These are phyloP conservation scores for Allium cepa DNA, from an alignment of 106 monocot species.

Conservation along the genomic window DNA sequence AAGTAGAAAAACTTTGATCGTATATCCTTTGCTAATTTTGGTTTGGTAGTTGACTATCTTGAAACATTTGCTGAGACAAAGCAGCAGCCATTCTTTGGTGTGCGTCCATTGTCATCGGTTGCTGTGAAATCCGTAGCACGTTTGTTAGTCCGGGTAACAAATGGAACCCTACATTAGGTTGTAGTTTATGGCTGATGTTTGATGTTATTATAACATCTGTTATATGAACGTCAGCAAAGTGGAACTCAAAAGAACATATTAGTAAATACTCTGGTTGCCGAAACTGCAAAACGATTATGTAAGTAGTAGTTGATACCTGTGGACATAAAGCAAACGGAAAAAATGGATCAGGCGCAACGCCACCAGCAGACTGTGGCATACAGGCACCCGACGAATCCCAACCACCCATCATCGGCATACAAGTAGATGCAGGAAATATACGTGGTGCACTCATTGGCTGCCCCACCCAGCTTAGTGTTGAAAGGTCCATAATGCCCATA, in stretches of 20 bases:
- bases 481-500: conserved; percentile 38
- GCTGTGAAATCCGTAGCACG: conserved; percentile 10
- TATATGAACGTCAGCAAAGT: neutral
- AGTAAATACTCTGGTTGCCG: neutral
- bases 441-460: neutral
- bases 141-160: neutral
- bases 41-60: conserved; percentile 20
- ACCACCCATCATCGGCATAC: conserved; percentile 9
- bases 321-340: conserved; percentile 38
- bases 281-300: too few species aligned
- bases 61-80: conserved; percentile 52
- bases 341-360: conserved; percentile 21
- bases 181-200: neutral
- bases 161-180: too few species aligned
- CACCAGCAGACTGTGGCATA: conserved; percentile 4
- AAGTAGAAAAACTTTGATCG: neutral
- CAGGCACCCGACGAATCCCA: conserved; percentile 8
- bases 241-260: neutral
- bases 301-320: conserved; percentile 24
- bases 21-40: conserved; percentile 7
- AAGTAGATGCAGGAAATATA: conserved; percentile 6
- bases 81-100: conserved; percentile 42
- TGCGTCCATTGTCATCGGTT: conserved; percentile 39
- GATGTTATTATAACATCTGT: neutral
- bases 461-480: neutral